A percentile compares a stretch with the other conserved stretches of the same genome.
Evolutionary conservation across 2,329 filamentous ascomycete genomes (phyloP).

Genomic region (Fusarium kyushuense): DNA sequence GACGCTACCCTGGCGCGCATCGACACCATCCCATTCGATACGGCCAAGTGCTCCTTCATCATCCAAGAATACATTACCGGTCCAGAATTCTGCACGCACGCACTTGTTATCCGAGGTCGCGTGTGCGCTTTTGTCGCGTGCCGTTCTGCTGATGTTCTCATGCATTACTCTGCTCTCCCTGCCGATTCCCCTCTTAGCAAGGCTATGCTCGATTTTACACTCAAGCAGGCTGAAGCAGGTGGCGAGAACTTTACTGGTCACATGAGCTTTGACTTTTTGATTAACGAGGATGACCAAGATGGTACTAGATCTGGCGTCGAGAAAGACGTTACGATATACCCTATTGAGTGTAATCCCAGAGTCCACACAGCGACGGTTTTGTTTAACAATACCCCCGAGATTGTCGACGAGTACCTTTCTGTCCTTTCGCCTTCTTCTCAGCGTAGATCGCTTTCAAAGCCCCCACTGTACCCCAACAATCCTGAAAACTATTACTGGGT

Average conservation of each 20-base stretch:
- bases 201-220: constrained; percentile 75
- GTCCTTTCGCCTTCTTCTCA: constrained; percentile 51
- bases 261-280: constrained; percentile 77
- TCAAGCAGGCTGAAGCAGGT: constrained; percentile 64
- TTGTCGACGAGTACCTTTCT: constrained; percentile 66
- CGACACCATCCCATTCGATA: constrained; percentile 55
- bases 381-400: constrained; percentile 62
- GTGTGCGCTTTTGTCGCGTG: constrained; percentile 77
- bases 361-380: constrained; percentile 75
- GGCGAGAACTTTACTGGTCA: constrained; percentile 73
- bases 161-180: constrained; percentile 74
- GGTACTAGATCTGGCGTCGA: constrained; percentile 30
- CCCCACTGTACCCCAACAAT: constrained; percentile 41
- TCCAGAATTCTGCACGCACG: constrained; percentile 77
- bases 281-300: constrained; percentile 47
- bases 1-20: constrained; percentile 69
- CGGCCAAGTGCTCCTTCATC: constrained; percentile 55
- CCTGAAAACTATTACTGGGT: constrained; percentile 68
- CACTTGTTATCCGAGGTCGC: constrained; percentile 73
- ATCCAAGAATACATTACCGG: constrained; percentile 74
- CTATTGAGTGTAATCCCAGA: constrained; percentile 79
- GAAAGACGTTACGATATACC: constrained; percentile 61
- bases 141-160: constrained; percentile 70
- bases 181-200: constrained; percentile 64
- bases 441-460: constrained; percentile 11